Evolutionary conservation across 257 asterid species (phyloP).

Genomic region (Plantago elongata): DNA sequence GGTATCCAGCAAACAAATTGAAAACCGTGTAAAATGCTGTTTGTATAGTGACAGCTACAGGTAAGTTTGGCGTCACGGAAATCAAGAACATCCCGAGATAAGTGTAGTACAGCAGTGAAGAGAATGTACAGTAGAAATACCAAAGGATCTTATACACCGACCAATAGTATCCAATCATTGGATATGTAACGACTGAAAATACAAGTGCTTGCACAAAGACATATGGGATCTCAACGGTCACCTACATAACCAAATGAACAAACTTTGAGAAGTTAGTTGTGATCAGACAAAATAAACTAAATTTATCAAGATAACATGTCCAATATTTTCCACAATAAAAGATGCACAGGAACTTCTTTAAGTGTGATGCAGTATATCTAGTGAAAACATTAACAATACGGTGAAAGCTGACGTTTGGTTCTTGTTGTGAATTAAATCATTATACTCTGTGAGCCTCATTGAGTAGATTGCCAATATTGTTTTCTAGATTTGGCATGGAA

Average conservation of each 20-base stretch:
- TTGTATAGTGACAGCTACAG: constrained; percentile 47
- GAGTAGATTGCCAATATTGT: too few species aligned
- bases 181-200: constrained; percentile 44
- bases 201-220: constrained; percentile 38
- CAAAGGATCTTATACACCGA: constrained; percentile 44
- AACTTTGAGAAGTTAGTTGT: too few species aligned
- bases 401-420: too few species aligned
- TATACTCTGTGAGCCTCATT: too few species aligned
- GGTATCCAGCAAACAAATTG: constrained; percentile 53
- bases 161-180: constrained; percentile 55
- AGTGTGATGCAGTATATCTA: neutral
- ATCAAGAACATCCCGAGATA: constrained; percentile 58
- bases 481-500: too few species aligned
- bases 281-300: neutral
- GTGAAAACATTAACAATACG: neutral
- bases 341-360: neutral
- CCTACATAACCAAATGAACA: constrained; percentile 28
- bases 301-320: neutral
- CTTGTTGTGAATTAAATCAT: too few species aligned
- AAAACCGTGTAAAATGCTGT: constrained; percentile 44
- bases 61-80: constrained; percentile 49
- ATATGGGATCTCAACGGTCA: constrained; percentile 48
- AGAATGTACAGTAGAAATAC: constrained; percentile 43
- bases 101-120: constrained; percentile 44
- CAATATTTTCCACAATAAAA: neutral